Evolutionary conservation across 768 basidiomycete genomes (phyloP).

Genomic region (Megacollybia marginata): DNA sequence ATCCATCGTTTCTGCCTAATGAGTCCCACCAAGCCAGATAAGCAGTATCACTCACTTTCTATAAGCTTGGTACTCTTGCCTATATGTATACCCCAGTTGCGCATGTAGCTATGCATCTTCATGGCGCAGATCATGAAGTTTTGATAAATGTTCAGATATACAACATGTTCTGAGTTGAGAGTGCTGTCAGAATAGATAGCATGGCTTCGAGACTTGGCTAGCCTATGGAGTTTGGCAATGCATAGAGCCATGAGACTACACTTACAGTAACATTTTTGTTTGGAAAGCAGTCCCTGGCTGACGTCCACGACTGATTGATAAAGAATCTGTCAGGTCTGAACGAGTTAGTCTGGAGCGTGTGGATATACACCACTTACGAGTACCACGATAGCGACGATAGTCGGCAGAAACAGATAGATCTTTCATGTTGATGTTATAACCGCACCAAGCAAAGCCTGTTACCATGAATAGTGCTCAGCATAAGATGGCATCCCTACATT

Average conservation of each 20-base stretch:
- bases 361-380: constrained; percentile 34
- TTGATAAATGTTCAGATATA: constrained; percentile 82
- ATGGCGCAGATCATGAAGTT: constrained; percentile 76
- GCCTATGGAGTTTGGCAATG: constrained; percentile 28
- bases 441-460: constrained; percentile 92
- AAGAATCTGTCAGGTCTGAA: constrained; percentile 55
- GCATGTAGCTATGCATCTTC: constrained; percentile 82
- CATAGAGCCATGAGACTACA: not conserved
- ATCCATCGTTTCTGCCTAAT: constrained; percentile 47
- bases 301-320: constrained; percentile 64
- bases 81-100: constrained; percentile 36
- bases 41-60: constrained; percentile 32
- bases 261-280: constrained; percentile 71
- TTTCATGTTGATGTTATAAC: constrained; percentile 67
- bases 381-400: constrained; percentile 58
- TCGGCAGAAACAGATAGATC: constrained; percentile 77
- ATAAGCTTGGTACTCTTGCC: constrained; percentile 43
- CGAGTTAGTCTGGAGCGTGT: not conserved
- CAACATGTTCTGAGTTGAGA: constrained; percentile 54
- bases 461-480: not conserved
- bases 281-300: constrained; percentile 58
- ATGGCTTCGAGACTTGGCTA: constrained; percentile 69
- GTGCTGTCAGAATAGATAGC: constrained; percentile 71
- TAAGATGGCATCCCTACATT: constrained; percentile 21
- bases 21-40: not conserved